These are phyloP conservation scores for Dendrobium officinale DNA, from an alignment of 106 monocot genomes.

Conservation along the genomic window DNA sequence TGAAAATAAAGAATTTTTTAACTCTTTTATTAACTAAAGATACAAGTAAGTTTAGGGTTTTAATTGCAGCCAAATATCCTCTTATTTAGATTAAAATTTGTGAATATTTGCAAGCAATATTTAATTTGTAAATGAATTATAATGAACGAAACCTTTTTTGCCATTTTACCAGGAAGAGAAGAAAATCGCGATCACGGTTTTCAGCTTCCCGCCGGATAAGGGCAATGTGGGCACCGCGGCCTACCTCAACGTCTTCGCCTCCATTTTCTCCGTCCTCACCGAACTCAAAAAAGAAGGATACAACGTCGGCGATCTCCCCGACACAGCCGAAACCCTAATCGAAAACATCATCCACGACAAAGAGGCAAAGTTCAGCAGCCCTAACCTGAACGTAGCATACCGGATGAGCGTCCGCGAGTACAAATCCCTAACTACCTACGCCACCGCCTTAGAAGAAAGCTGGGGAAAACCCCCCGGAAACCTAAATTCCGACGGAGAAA, in stretches of 20 bases:
- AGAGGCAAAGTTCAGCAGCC: slow-evolving; percentile 65
- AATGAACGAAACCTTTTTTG: too few species aligned
- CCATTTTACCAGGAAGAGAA: slow-evolving; percentile 35
- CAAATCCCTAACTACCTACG: slow-evolving; percentile 53
- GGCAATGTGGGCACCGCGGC: slow-evolving; percentile 74
- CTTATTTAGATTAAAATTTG: too few species aligned
- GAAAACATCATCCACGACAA: slow-evolving; percentile 68
- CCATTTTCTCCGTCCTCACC: slow-evolving; percentile 63
- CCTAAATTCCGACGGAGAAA: slow-evolving; percentile 69
- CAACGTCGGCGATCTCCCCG: slow-evolving; percentile 47
- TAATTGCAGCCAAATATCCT: too few species aligned
- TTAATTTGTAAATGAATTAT: too few species aligned
- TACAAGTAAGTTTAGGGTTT: too few species aligned
- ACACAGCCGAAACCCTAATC: slow-evolving; percentile 46
- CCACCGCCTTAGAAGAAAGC: slow-evolving; percentile 42
- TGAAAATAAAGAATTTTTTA: too few species aligned
- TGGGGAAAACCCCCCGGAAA: slow-evolving; percentile 82
- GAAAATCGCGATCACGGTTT: slow-evolving; percentile 72
- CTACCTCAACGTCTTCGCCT: slow-evolving; percentile 71
- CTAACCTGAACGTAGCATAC: slow-evolving; percentile 63
- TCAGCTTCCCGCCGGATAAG: slow-evolving; percentile 79
- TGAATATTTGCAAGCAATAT: too few species aligned
- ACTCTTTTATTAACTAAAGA: too few species aligned
- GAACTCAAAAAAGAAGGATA: slow-evolving; percentile 51
- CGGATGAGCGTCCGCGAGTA: slow-evolving; percentile 68